A percentile compares a stretch with the other conserved stretches of the same genome.
Evolutionary conservation across 176 grass and related monocot genomes (phyloP).

Genomic region (Musa acuminata): DNA sequence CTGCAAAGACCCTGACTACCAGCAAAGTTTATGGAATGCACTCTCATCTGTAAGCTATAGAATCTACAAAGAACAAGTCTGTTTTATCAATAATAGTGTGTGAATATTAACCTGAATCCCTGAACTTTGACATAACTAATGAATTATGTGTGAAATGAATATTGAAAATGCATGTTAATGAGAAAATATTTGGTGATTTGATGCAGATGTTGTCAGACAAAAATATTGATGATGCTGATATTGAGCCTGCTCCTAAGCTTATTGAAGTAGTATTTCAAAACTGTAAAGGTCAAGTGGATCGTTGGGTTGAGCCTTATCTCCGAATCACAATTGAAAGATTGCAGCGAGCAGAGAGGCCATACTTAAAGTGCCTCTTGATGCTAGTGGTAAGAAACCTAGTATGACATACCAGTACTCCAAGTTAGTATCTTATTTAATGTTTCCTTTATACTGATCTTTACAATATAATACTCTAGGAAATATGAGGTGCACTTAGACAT

Average conservation of each 20-base stretch:
- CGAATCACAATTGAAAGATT: constrained; percentile 58
- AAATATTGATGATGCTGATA: constrained; percentile 82
- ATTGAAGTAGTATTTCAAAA: constrained; percentile 88
- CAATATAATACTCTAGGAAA: too few species aligned
- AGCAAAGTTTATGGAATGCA: constrained; percentile 66
- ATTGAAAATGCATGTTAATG: too few species aligned
- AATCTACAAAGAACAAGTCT: neutral
- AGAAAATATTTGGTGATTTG: neutral
- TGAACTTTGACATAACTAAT: neutral
- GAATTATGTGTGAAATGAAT: too few species aligned
- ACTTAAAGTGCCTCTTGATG: constrained; percentile 73
- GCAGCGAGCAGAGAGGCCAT: constrained; percentile 45
- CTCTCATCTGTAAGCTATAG: constrained; percentile 52
- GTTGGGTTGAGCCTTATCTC: constrained; percentile 73
- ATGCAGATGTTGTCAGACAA: constrained; percentile 66
- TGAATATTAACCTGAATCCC: neutral
- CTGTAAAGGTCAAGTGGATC: constrained; percentile 74
- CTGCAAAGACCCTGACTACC: constrained; percentile 82
- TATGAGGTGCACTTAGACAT: too few species aligned
- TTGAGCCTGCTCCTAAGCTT: constrained; percentile 80
- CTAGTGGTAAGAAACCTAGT: constrained; percentile 53
- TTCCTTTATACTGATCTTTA: too few species aligned
- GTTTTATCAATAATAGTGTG: neutral
- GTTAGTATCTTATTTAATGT: too few species aligned
- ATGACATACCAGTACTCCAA: too few species aligned